A percentile compares a stretch with the other conserved stretches of the same genome.
Conservation (phyloP, 2,329 filamentous ascomycete genomes). For the Pseudohalonectria lignicola region DNA sequence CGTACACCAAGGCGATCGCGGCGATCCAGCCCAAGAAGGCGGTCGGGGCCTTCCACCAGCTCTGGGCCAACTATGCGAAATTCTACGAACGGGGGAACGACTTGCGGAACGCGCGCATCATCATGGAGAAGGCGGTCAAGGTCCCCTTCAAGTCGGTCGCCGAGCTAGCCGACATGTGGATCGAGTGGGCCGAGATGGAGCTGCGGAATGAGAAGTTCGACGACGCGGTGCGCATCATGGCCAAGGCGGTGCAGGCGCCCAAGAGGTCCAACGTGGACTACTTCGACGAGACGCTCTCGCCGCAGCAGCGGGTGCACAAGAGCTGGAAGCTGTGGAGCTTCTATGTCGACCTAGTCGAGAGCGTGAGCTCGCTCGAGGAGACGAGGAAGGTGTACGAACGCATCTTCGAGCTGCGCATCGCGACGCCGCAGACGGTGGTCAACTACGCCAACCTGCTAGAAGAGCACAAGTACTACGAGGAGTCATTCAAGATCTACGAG, state of each 20-base stretch:
- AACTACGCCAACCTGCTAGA: slow-evolving; percentile 96
- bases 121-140: slow-evolving; percentile 96
- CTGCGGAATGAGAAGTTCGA: slow-evolving; percentile 93
- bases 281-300: slow-evolving; percentile 87
- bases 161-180: slow-evolving; percentile 96
- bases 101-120: slow-evolving; percentile 72
- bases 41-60: slow-evolving; percentile 81
- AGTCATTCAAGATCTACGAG: slow-evolving; percentile 97
- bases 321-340: slow-evolving; percentile 99
- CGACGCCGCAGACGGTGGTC: slow-evolving; percentile 95
- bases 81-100: slow-evolving; percentile 90
- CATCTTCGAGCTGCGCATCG: slow-evolving; percentile 96
- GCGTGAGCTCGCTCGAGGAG: slow-evolving; percentile 81
- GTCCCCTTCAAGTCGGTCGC: slow-evolving; percentile 97
- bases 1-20: slow-evolving; percentile 88
- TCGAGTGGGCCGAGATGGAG: slow-evolving; percentile 98
- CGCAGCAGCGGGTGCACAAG: slow-evolving; percentile 95
- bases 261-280: slow-evolving; percentile 98
- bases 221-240: slow-evolving; percentile 89
- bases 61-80: slow-evolving; percentile 95
- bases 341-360: slow-evolving; percentile 95
- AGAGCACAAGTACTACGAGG: slow-evolving; percentile 90
- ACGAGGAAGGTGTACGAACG: slow-evolving; percentile 91
- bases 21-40: slow-evolving; percentile 92
- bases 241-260: slow-evolving; percentile 91